Evolutionary conservation across 2,329 filamentous ascomycete genomes (phyloP), one percentile per base, ranked within the genome.

Genomic region (Trichoderma breve): DNA sequence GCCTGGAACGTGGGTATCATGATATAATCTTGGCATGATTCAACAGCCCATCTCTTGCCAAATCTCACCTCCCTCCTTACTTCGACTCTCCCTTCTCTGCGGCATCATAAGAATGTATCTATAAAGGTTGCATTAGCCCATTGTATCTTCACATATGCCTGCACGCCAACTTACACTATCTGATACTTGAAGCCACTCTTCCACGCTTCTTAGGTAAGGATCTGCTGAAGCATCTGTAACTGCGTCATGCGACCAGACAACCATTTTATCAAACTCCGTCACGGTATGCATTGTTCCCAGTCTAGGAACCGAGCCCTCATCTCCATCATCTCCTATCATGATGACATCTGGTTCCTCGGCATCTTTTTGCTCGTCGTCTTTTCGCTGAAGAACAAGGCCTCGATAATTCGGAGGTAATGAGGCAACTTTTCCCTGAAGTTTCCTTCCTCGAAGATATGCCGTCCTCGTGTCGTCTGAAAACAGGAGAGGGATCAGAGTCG

Each of bases 171-270:
- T 8, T 81, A 94, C 91, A 79, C 87, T 86, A 74, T 91, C 88
- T 12, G 94, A 89, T 79, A 95, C 89, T 12, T 85, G 84, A 71
- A 97, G 84, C 94, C 94, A 97, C 81, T 97, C 94, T 75, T 91
- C 87, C 57, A 97, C 83, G 0, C 91, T 90, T 79, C 92, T 91
- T 5, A 93, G 84, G 79, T 94, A 96, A 1, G 87, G 84, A 81
- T 97, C 93, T 6, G 83, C 82, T 32, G 85, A 84, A 0, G 85
- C 85, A 73, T 91, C 89, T 6, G 90, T 90, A 64, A 88, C 76
- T 1, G 83, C 81, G 75, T 96, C 94, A 80, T 97, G 94, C 0
- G 88, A 91, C 95, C 95, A 98, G n/a, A 97, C 86, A 3, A 93
- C 82, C 65, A 97, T 80, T 70, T 92, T 86, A 7, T 94, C 89